These are phyloP conservation scores for Haplosporangium gracile DNA, from an alignment of 192 early-diverging fungal genomes.

Conservation along the genomic window DNA sequence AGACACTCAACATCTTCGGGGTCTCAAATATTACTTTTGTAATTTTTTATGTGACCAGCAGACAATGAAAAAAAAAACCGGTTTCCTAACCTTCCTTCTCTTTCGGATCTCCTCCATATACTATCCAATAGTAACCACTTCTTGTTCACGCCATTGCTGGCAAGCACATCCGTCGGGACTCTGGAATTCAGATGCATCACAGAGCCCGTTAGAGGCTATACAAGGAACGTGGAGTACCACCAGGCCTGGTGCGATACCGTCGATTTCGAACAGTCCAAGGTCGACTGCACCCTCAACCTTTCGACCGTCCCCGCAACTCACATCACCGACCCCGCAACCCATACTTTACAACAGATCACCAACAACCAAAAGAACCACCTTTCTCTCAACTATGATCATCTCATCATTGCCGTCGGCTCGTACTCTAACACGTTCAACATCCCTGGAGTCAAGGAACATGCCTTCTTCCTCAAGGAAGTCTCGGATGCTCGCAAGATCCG, in stretches of 20 bases:
- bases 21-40: conserved; percentile 10
- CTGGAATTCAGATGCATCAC: conserved; percentile 89
- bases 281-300: conserved; percentile 41
- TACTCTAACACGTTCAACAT: conserved; percentile 89
- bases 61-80: neutral
- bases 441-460: conserved; percentile 86
- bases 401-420: conserved; percentile 87
- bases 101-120: neutral
- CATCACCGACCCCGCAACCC: neutral
- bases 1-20: neutral
- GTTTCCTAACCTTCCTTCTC: neutral
- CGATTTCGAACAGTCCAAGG: conserved; percentile 33
- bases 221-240: conserved; percentile 71
- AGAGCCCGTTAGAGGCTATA: conserved; percentile 80
- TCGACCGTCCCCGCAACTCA: conserved; percentile 21
- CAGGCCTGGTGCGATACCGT: conserved; percentile 73
- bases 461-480: conserved; percentile 89
- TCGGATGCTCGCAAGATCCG: conserved; percentile 88
- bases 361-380: conserved; percentile 62
- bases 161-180: conserved; percentile 88
- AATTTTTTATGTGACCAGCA: neutral
- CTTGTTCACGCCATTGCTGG: conserved; percentile 89
- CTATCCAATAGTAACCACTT: conserved; percentile 76
- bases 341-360: conserved; percentile 50
- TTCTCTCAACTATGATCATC: conserved; percentile 79